Conservation (phyloP, 805 yeast genomes). For the Wickerhamiella domercqiae region DNA sequence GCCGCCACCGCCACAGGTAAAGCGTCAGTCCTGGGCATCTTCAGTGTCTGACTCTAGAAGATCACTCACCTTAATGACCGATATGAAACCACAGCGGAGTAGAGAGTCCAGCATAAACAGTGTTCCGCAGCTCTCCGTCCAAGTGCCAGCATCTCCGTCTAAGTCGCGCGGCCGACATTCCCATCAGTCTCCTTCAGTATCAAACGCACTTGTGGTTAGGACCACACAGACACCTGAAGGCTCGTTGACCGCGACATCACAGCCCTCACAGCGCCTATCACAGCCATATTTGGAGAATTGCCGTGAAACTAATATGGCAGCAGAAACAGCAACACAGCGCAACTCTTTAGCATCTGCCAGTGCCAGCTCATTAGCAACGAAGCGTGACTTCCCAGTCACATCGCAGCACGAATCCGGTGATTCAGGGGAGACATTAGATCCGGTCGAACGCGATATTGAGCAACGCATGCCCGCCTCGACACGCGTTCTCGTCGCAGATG, state of each 20-base stretch:
- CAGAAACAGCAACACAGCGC: neutral
- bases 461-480: neutral
- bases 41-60: neutral
- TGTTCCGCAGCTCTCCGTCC: neutral
- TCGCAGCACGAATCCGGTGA: neutral
- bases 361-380: neutral
- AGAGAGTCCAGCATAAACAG: neutral
- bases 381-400: neutral
- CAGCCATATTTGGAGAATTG: neutral
- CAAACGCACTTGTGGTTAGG: slow-evolving; percentile 6
- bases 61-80: neutral
- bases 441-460: neutral
- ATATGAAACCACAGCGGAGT: too few relatives aligned
- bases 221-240: slow-evolving; percentile 4
- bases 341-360: neutral
- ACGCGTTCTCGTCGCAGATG: slow-evolving; percentile 69
- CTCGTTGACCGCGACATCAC: slow-evolving; percentile 1
- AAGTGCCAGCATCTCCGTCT: neutral
- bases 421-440: neutral
- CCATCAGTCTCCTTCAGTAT: slow-evolving; percentile 4
- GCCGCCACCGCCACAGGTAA: neutral
- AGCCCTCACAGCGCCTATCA: slow-evolving; percentile 3
- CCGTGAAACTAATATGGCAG: neutral
- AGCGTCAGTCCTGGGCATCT: neutral
- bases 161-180: neutral